Evolutionary conservation across 768 basidiomycete species (phyloP), one percentile per base, ranked within the genome.

Genomic region (Phylloporus sp.): DNA sequence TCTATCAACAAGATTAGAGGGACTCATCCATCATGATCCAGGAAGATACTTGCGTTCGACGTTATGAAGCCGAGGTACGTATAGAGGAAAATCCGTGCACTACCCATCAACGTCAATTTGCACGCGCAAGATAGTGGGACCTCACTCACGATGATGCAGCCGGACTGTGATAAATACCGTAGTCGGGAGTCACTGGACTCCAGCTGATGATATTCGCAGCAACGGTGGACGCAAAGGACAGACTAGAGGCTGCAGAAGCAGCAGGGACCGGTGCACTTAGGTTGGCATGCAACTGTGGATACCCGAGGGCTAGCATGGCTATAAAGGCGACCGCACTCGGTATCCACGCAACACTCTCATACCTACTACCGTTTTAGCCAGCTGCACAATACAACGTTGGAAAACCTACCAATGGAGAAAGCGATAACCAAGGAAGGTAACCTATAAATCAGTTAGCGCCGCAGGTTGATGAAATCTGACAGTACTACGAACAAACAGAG

Each of bases 261-360:
- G 72, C 62, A 0, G 58, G 58, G 9, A 59, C 75, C 12, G 74
- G 73, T 5, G 75, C 49, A 3, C 40, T 52, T 34, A 66, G 76
- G 45, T 73, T 80, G n/a, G 56, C 58, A 13, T 67, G 70, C n/a
- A 93, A 67, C 53, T 89, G 77, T 45, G 86, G 84, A 0, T 84
- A 89, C 0, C 87, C 82, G 18, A 88, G 69, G 1, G 83, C 88
- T 1, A 87, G 64, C 29, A 81, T 81, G 41, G 87, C 74, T 24
- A 90, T 64, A 65, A 84, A 91, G 6, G 82, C 77, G 40, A 92
- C 65, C 12, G 87, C 62, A 20, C 85, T 78, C 0, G 91, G 91
- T 20, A 91, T 70, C 89, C 90, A 91, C 0, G 83, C 79, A 5
- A 86, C 45, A 11, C 80, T 76, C 63, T 90, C 90, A 58, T 86